Percentiles rank a stretch among this genome's conserved stretches.
Evolutionary conservation across 805 yeast species (phyloP).

Genomic region (Candida nemodendra): DNA sequence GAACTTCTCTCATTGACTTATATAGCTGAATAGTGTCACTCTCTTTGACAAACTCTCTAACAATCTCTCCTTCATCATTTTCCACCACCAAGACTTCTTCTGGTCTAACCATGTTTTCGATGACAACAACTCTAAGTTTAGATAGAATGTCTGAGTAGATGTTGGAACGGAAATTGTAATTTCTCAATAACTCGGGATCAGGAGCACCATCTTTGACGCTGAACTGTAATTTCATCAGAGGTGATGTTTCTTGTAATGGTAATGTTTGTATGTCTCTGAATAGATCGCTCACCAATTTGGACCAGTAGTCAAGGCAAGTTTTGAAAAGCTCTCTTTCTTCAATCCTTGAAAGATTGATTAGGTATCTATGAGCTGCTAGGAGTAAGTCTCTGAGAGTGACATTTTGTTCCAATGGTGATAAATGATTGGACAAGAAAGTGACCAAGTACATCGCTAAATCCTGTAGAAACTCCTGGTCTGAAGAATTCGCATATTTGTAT

Average conservation of each 20-base stretch:
- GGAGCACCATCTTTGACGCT: conserved; percentile 71
- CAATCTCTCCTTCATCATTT: conserved; percentile 98
- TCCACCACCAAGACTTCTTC: conserved; percentile 97
- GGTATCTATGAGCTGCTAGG: conserved; percentile 71
- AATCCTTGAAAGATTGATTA: conserved; percentile 81
- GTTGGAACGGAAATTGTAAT: conserved; percentile 82
- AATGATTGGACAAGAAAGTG: conserved; percentile 77
- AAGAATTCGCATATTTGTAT: conserved; percentile 71
- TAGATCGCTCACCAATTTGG: conserved; percentile 74
- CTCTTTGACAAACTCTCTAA: conserved; percentile 94
- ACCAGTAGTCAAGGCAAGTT: conserved; percentile 95
- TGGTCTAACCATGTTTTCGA: conserved; percentile 97
- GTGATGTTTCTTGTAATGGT: conserved; percentile 70
- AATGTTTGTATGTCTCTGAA: conserved; percentile 82
- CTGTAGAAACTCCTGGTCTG: conserved; percentile 91
- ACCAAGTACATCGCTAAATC: conserved; percentile 92
- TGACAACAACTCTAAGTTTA: conserved; percentile 84
- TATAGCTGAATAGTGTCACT: conserved; percentile 95
- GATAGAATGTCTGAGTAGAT: conserved; percentile 76
- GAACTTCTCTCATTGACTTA: conserved; percentile 92
- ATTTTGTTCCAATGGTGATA: conserved; percentile 59
- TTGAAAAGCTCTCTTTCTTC: conserved; percentile 96
- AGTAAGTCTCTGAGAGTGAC: conserved; percentile 52
- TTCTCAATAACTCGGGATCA: conserved; percentile 74
- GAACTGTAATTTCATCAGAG: conserved; percentile 66